Conservation (phyloP, 495 filamentous ascomycete genomes). For the Podospora conica region DNA sequence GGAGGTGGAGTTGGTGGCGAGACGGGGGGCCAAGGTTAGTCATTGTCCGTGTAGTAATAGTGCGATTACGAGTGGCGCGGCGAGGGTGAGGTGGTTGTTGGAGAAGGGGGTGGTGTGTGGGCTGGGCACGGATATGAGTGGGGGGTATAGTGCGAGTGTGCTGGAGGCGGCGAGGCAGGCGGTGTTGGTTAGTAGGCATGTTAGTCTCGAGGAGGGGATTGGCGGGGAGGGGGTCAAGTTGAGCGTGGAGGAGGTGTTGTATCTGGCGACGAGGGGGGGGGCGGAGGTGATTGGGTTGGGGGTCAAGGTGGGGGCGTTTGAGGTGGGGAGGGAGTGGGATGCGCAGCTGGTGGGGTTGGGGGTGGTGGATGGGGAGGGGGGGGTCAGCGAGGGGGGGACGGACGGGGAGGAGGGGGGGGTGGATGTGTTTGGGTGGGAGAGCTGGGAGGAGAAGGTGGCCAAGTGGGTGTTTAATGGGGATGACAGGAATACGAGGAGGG, state of each 20-base stretch:
- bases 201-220: conserved; percentile 49
- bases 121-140: conserved; percentile 82
- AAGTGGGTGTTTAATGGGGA: conserved; percentile 91
- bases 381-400: conserved; percentile 21
- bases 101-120: conserved; percentile 71
- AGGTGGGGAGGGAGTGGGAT: conserved; percentile 85
- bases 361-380: conserved; percentile 33
- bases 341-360: conserved; percentile 68
- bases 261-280: conserved; percentile 75
- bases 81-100: conserved; percentile 65
- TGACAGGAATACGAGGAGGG: conserved; percentile 70
- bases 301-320: conserved; percentile 66
- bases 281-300: conserved; percentile 69
- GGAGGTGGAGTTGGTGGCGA: conserved; percentile 58
- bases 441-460: conserved; percentile 64
- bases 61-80: conserved; percentile 66
- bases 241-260: conserved; percentile 79
- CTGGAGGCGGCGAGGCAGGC: conserved; percentile 77
- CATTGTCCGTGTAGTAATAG: conserved; percentile 89
- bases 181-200: conserved; percentile 61
- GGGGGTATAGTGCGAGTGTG: conserved; percentile 74
- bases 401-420: conserved; percentile 45
- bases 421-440: conserved; percentile 84
- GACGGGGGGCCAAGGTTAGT: conserved; percentile 56
- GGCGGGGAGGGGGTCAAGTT: conserved; percentile 50